A percentile compares a stretch with the other conserved stretches of the same genome.
These are phyloP conservation scores for Colletotrichum sp. DNA, from an alignment of 2,329 filamentous ascomycete species.

Conservation along the genomic window DNA sequence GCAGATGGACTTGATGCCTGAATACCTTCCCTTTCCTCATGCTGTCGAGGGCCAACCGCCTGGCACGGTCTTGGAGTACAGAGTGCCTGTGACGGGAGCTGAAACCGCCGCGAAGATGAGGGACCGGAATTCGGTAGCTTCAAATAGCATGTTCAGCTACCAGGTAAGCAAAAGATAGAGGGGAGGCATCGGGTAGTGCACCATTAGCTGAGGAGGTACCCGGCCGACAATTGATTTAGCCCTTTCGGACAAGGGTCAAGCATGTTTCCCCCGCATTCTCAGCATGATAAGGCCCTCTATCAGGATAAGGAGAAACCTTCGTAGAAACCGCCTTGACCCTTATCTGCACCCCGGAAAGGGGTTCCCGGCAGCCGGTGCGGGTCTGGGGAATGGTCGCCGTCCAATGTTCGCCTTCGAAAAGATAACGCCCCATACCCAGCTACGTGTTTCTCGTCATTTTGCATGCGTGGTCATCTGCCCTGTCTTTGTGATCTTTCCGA, in stretches of 20 bases:
- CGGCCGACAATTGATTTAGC: neutral
- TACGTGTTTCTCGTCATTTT: neutral
- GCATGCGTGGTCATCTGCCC: neutral
- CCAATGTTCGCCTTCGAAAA: neutral
- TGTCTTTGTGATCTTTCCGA: neutral
- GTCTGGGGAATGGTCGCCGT: neutral
- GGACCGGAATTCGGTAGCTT: conserved; percentile 28
- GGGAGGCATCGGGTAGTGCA: neutral
- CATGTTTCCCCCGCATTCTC: neutral
- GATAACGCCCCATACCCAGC: neutral
- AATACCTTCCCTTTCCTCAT: conserved; percentile 65
- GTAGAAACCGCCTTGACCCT: neutral
- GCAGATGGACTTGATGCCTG: conserved; percentile 58
- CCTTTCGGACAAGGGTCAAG: neutral
- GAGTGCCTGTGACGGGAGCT: conserved; percentile 31
- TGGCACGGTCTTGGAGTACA: conserved; percentile 26
- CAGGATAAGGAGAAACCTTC: neutral
- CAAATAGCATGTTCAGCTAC: conserved; percentile 31
- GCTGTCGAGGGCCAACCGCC: neutral
- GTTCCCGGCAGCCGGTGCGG: neutral
- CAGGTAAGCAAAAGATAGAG: neutral
- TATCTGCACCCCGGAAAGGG: neutral
- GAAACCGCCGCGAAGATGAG: conserved; percentile 35
- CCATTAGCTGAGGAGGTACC: neutral
- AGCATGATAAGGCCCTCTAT: neutral